Base-by-base conservation (phyloP, 2,329 filamentous ascomycete species). In the Orbilia ellipsospora region DNA sequence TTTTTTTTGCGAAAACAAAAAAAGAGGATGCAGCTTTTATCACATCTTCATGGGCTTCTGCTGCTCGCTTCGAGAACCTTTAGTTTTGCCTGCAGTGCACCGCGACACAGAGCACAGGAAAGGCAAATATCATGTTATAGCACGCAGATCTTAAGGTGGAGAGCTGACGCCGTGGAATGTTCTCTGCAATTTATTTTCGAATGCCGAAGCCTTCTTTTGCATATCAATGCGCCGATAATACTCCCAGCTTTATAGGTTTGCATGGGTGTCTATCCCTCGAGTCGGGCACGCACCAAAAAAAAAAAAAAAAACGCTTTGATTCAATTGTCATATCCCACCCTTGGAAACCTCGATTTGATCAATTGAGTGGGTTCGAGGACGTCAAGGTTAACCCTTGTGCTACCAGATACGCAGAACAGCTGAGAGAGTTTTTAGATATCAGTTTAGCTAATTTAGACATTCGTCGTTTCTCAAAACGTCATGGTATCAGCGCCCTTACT, bases 31-130 rank as follows among this genome's bases (percentile, higher is more conserved):
- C 66, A 70, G 40, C 50, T 15, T n/a, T 23, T 70, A 57, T 70
- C 66, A 70, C 66, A 70, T 57, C 57, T 44, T 28, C 55, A 44
- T 26, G 42, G 57, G 42, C 44, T 59, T 40, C 8, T n/a, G 42
- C 40, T 68, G 23, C 31, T 36, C 51, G 57, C 55, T 61, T 52
- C 63, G 59, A 40, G 51, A 44, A 18, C 7, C 5, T 48, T 26
- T 65, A 51, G 42, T 23, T 50, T 50, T 55, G 60, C 64, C 44
- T 54, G 55, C 64, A 66, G 63, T 13, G 13, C 6, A 18, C 12
- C 50, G 50, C 12, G 50, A 10, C 31, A 36, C 44, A 52, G 18
- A 1, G 18, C 48, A n/a, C n/a, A 48, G 13, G 44, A 48, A 45
- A 48, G 13, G 13, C 6, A n/a, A 48, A n/a, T 8, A 52, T 18